A percentile compares a stretch with the other conserved stretches of the same genome.
phyloP scores from a whole-genome alignment of 129 eudicot genomes.

The Solidago caesia region DNA sequence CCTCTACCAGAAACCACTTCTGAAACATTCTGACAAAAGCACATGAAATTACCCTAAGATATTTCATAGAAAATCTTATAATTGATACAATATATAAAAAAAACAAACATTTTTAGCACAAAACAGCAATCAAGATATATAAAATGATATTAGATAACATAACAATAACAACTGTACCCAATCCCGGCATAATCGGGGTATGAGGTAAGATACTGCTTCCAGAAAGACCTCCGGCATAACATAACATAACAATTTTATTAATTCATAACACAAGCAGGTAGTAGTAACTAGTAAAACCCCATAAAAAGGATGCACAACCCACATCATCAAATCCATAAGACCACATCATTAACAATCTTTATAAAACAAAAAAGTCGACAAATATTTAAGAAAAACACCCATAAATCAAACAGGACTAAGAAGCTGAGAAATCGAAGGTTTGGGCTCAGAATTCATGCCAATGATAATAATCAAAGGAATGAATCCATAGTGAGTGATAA shows the following conservation, averaged over 20 bases:
- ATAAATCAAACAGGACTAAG: slow-evolving; percentile 55
- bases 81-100: no score
- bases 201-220: no score
- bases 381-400: not conserved
- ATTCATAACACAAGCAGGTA: slow-evolving; percentile 12
- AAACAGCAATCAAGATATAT: not conserved
- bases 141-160: not conserved
- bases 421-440: slow-evolving; percentile 72
- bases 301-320: not conserved
- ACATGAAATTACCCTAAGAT: no score
- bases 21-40: no score
- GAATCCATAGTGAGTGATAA: slow-evolving; percentile 75
- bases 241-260: not conserved
- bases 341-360: no score
- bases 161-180: no score
- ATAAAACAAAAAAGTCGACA: slow-evolving; percentile 13
- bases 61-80: no score
- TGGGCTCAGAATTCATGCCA: slow-evolving; percentile 90
- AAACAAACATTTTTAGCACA: not conserved
- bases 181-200: no score
- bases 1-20: no score
- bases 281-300: not conserved
- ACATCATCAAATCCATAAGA: not conserved
- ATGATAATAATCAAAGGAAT: slow-evolving; percentile 71
- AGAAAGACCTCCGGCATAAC: no score